Base-by-base conservation (phyloP, 2,329 filamentous ascomycete species). In the Talaromyces sp. region DNA sequence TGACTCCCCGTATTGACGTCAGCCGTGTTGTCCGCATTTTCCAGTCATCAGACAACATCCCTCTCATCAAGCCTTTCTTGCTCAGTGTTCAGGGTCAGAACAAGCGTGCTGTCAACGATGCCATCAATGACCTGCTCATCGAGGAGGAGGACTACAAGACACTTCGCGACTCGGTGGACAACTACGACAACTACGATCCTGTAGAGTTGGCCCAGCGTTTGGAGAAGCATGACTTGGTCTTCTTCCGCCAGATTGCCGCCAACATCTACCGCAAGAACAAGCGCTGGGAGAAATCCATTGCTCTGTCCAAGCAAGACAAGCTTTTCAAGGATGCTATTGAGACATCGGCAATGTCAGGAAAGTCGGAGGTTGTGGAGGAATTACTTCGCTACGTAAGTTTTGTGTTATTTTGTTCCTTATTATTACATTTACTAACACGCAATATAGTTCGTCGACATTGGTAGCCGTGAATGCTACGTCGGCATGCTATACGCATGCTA, bases 141-240 rank as follows among this genome's bases (percentile, higher is more conserved):
- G 95, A 99, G 79, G 95, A 99, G 79, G 96, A 99, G 77, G 96
- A 99, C 77, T 94, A 99, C 86, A 98, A 99, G 89, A 97, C 94
- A 17, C 86, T 99, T 31, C 91, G 93, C 62, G 95, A 99, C 80
- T 99, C 95, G 1, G 94, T 97, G 11, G 92, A 97, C 82, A 97
- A 97, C 82, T 96, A 97, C 79, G 95, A 99, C 84, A 99, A 99
- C 82, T 99, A 98, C 76, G 96, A 99, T 77, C 90, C 94, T 2
- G 91, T 96, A 56, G 93, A 96, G 29, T 87, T 99, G 67, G 96
- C 95, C 1, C 87, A 91, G 76, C 91, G 95, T 64, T 85, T 99
- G 11, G 96, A 99, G 86, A 95, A 95, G 83, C 96, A 99, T 76
- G 95, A 99, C 65, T 83, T 99, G 58, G 93, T 99, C 69, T 99